phyloP scores from a whole-genome alignment of 2,329 filamentous ascomycete species.

The Penicillium griseofulvum region DNA sequence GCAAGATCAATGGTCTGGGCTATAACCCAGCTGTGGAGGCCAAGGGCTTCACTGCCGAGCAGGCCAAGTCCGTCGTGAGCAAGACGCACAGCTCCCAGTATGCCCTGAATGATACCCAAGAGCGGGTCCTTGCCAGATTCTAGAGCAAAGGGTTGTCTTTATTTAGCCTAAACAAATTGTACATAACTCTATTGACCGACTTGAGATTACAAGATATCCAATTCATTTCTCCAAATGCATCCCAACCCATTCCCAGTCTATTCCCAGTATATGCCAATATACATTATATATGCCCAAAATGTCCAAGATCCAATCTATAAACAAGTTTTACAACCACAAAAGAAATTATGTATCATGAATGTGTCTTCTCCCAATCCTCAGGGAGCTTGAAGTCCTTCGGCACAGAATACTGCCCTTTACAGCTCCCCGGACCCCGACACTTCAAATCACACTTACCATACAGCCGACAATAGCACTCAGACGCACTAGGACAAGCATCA shows the following conservation, averaged over 20 bases:
- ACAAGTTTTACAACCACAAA: not conserved
- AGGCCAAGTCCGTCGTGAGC: conserved; percentile 67
- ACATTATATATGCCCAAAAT: not conserved
- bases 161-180: conserved; percentile 14
- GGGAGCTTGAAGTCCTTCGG: conserved; percentile 40
- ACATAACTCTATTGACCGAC: not conserved
- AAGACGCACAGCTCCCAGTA: conserved; percentile 68
- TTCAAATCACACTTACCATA: conserved; percentile 44
- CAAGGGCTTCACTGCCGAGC: conserved; percentile 78
- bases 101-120: conserved; percentile 72
- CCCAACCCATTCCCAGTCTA: not conserved
- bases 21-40: conserved; percentile 93
- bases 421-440: conserved; percentile 34
- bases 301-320: not conserved
- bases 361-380: conserved; percentile 32
- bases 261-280: not conserved
- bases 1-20: conserved; percentile 65
- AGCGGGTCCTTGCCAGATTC: conserved; percentile 72
- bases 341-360: conserved; percentile 20
- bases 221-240: not conserved
- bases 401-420: conserved; percentile 41
- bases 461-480: conserved; percentile 47
- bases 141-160: conserved; percentile 19
- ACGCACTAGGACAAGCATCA: conserved; percentile 37
- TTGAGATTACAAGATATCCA: conserved; percentile 1